phyloP scores from a whole-genome alignment of 176 grass and related monocot species.

The Panicum miliaceum region DNA sequence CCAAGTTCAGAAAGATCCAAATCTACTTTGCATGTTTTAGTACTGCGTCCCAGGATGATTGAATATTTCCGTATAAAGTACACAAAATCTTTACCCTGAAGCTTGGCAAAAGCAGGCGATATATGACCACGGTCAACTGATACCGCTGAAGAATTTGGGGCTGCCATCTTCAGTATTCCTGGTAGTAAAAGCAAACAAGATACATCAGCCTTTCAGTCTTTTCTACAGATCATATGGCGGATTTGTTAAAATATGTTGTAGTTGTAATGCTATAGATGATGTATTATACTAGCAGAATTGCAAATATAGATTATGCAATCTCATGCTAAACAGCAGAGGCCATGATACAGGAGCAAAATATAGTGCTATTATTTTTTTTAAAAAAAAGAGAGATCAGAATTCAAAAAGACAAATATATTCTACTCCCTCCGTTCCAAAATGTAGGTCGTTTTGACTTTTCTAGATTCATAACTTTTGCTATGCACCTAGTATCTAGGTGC shows the following conservation, averaged over 20 bases:
- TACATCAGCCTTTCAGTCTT: not conserved
- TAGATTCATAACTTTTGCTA: too few species aligned
- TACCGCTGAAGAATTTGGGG: not conserved
- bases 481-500: too few species aligned
- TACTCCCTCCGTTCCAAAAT: not conserved
- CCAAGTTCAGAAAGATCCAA: slow-evolving; percentile 54
- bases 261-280: not conserved
- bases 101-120: slow-evolving; percentile 67
- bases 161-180: slow-evolving; percentile 23
- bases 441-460: too few species aligned
- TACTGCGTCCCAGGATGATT: slow-evolving; percentile 61
- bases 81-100: slow-evolving; percentile 64
- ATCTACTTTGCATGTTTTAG: slow-evolving; percentile 54
- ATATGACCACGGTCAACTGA: not conserved
- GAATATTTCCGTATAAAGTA: slow-evolving; percentile 73
- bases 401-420: not conserved
- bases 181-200: not conserved
- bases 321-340: not conserved
- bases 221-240: not conserved
- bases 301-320: not conserved
- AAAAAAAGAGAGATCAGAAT: not conserved
- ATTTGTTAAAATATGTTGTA: slow-evolving; percentile 3
- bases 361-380: not conserved
- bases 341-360: not conserved
- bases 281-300: not conserved